Conservation (phyloP, 148 eudicot genomes). For the Chenopodium album region DNA sequence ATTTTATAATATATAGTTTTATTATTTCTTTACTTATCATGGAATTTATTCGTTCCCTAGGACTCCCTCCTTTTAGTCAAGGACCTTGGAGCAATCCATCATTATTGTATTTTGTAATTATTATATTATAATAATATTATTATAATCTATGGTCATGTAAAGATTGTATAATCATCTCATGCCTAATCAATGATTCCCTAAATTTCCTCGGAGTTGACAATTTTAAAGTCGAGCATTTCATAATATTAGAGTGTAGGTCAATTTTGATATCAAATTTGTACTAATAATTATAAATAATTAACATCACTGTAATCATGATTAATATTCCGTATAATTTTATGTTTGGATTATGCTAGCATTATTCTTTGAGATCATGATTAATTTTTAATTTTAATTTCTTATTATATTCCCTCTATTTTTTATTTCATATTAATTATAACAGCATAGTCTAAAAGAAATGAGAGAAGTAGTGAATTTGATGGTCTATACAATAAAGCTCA, state of each 20-base stretch:
- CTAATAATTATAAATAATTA: not conserved
- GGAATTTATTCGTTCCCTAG: not conserved
- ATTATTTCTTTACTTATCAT: not conserved
- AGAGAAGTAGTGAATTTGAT: too few relatives aligned
- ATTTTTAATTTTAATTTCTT: too few relatives aligned
- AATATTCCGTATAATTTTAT: too few relatives aligned
- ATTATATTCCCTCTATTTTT: too few relatives aligned
- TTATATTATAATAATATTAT: not conserved
- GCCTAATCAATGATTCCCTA: conserved; percentile 9
- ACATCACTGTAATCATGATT: too few relatives aligned
- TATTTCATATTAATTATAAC: too few relatives aligned
- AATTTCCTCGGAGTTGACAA: conserved; percentile 3
- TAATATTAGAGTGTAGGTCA: not conserved
- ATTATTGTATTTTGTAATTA: not conserved
- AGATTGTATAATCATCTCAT: not conserved
- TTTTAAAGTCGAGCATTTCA: not conserved
- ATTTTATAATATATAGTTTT: too few relatives aligned
- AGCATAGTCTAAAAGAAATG: too few relatives aligned
- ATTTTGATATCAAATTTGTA: not conserved
- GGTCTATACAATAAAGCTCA: too few relatives aligned
- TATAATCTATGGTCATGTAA: not conserved
- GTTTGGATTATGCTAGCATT: too few relatives aligned
- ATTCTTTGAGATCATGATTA: too few relatives aligned
- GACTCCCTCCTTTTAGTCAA: not conserved
- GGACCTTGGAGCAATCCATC: not conserved